Conservation (phyloP, 306 rosid species). For the Malus asiatica region DNA sequence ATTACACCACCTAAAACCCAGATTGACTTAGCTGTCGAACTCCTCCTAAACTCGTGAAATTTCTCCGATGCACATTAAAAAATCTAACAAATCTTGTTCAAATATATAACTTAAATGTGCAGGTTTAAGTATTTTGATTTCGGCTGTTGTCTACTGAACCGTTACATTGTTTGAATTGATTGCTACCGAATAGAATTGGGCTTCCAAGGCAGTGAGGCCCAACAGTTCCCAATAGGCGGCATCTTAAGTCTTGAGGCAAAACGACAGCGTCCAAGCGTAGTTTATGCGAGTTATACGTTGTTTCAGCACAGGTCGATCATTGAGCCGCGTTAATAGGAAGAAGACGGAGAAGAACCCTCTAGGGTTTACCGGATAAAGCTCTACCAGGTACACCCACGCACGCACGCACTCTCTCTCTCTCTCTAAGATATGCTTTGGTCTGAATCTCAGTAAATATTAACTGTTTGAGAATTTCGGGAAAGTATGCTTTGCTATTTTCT, state of each 20-base stretch:
- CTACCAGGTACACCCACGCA: not conserved
- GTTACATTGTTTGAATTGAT: no score
- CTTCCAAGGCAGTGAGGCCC: no score
- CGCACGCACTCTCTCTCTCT: not conserved
- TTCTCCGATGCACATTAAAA: no score
- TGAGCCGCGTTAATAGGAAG: not conserved
- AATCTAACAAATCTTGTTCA: no score
- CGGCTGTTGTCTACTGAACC: no score
- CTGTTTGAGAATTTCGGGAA: not conserved
- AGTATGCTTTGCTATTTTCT: not conserved
- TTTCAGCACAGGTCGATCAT: not conserved
- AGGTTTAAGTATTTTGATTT: no score
- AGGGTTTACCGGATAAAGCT: slow-evolving; percentile 10
- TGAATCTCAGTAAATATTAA: not conserved
- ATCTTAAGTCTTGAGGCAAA: not conserved
- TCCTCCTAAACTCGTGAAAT: no score
- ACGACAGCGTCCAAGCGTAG: not conserved
- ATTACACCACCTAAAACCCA: no score
- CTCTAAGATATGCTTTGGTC: not conserved
- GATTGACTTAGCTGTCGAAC: no score
- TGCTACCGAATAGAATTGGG: no score
- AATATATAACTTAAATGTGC: no score
- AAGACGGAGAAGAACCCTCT: not conserved
- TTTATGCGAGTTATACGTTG: not conserved
- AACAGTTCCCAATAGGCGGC: no score